phyloP scores from a whole-genome alignment of 2,329 filamentous ascomycete species.

The Nothophaeocryptopus gaeumannii region DNA sequence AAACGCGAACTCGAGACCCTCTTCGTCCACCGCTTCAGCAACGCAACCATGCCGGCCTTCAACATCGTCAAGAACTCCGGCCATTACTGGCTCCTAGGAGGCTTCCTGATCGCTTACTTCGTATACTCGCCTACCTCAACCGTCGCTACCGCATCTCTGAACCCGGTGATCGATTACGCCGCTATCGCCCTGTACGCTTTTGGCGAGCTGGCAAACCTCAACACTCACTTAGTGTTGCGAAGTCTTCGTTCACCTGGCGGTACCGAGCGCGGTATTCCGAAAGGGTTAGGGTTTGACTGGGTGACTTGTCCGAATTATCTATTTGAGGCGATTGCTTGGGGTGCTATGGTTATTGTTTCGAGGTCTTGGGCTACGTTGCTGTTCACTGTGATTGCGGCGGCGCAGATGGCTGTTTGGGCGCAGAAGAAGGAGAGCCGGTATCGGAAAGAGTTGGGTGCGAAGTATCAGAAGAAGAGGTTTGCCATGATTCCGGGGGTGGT shows the following conservation, averaged over 20 bases:
- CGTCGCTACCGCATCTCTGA: constrained; percentile 55
- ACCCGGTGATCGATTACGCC: constrained; percentile 58
- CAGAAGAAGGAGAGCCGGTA: constrained; percentile 89
- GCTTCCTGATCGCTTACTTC: constrained; percentile 77
- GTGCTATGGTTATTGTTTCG: constrained; percentile 75
- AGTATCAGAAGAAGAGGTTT: constrained; percentile 92
- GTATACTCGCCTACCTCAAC: constrained; percentile 75
- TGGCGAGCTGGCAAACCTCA: constrained; percentile 76
- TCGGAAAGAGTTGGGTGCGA: constrained; percentile 84
- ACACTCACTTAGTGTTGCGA: constrained; percentile 75
- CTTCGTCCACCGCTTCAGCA: constrained; percentile 92
- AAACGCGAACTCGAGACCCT: constrained; percentile 95
- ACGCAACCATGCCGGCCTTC: constrained; percentile 83
- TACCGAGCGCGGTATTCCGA: constrained; percentile 83
- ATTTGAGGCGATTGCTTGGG: constrained; percentile 85
- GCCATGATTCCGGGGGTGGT: constrained; percentile 76
- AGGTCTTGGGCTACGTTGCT: constrained; percentile 74
- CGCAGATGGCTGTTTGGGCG: constrained; percentile 84
- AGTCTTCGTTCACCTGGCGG: constrained; percentile 73
- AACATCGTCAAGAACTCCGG: constrained; percentile 95
- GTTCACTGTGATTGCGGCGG: constrained; percentile 70
- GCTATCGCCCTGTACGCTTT: constrained; percentile 71
- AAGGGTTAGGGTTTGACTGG: constrained; percentile 75
- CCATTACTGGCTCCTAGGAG: constrained; percentile 89
- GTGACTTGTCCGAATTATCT: constrained; percentile 98